A percentile compares a stretch with the other conserved stretches of the same genome.
These are phyloP conservation scores for Podospora sp. DNA, from an alignment of 495 filamentous ascomycete species.

Conservation along the genomic window DNA sequence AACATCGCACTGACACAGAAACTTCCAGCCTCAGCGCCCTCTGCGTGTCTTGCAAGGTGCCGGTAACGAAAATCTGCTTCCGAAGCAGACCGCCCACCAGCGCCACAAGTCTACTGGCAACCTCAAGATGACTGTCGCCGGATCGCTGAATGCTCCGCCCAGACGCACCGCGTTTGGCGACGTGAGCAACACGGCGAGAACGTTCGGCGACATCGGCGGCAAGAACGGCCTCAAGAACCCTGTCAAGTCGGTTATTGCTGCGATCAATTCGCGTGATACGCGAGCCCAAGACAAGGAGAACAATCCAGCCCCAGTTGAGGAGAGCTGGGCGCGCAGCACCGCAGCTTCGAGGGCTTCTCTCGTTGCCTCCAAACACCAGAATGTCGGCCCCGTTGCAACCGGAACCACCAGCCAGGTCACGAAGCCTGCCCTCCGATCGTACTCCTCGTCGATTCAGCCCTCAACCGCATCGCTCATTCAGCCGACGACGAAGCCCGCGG, in stretches of 20 bases:
- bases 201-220: conserved; percentile 48
- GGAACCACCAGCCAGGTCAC: conserved; percentile 15
- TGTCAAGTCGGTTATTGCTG: conserved; percentile 30
- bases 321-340: neutral
- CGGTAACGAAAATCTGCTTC: conserved; percentile 74
- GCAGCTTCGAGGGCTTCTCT: conserved; percentile 19
- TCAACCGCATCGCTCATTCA: conserved; percentile 16
- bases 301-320: conserved; percentile 2
- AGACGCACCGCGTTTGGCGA: conserved; percentile 82
- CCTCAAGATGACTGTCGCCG: conserved; percentile 59
- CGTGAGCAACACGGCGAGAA: conserved; percentile 70
- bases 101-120: conserved; percentile 80
- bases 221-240: conserved; percentile 44
- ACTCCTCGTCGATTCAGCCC: conserved; percentile 9
- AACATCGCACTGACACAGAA: conserved; percentile 22
- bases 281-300: conserved; percentile 53
- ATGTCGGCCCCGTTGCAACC: conserved; percentile 7
- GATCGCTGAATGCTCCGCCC: conserved; percentile 64
- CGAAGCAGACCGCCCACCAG: conserved; percentile 69
- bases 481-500: conserved; percentile 46
- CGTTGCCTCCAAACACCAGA: conserved; percentile 20
- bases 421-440: conserved; percentile 12
- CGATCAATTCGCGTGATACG: conserved; percentile 47
- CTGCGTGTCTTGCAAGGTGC: conserved; percentile 60
- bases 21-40: conserved; percentile 72